A percentile compares a stretch with the other conserved stretches of the same genome.
These are phyloP conservation scores for Neopestalotiopsis clavispora DNA, from an alignment of 2,329 filamentous ascomycete species.

Conservation along the genomic window DNA sequence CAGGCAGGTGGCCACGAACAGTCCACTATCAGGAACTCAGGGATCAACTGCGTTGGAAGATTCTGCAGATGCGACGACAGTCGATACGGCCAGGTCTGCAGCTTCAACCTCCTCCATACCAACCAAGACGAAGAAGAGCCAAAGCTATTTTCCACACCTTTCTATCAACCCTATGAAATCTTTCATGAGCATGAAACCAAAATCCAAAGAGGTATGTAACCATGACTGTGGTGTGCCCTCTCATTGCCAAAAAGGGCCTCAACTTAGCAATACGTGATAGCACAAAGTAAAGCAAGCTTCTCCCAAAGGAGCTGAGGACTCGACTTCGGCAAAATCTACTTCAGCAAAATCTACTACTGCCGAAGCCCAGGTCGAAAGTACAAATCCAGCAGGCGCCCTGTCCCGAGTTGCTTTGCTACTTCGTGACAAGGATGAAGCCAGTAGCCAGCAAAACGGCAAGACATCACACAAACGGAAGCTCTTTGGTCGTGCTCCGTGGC, in stretches of 20 bases:
- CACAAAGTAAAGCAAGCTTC: constrained; percentile 12
- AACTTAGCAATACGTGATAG: neutral
- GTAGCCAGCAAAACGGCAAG: constrained; percentile 26
- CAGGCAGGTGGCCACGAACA: too few relatives aligned
- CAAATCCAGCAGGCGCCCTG: neutral
- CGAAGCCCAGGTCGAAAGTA: constrained; percentile 13
- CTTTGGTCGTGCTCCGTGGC: constrained; percentile 47
- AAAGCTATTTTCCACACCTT: neutral
- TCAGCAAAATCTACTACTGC: constrained; percentile 16
- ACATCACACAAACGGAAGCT: constrained; percentile 38
- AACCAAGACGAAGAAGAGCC: neutral
- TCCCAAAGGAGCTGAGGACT: constrained; percentile 20
- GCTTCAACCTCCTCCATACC: neutral
- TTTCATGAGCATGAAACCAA: constrained; percentile 1
- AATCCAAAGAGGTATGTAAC: constrained; percentile 9
- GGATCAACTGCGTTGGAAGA: neutral
- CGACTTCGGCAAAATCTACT: constrained; percentile 13
- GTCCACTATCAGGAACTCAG: neutral
- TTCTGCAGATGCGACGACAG: neutral
- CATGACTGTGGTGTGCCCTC: neutral
- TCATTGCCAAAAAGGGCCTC: neutral
- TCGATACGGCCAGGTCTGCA: neutral
- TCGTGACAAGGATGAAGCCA: constrained; percentile 40
- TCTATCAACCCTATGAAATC: constrained; percentile 14
- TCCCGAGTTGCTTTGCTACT: constrained; percentile 28